Evolutionary conservation across 495 filamentous ascomycete genomes (phyloP), one percentile per base, ranked within the genome.

Genomic region (Articulospora tetracladia): DNA sequence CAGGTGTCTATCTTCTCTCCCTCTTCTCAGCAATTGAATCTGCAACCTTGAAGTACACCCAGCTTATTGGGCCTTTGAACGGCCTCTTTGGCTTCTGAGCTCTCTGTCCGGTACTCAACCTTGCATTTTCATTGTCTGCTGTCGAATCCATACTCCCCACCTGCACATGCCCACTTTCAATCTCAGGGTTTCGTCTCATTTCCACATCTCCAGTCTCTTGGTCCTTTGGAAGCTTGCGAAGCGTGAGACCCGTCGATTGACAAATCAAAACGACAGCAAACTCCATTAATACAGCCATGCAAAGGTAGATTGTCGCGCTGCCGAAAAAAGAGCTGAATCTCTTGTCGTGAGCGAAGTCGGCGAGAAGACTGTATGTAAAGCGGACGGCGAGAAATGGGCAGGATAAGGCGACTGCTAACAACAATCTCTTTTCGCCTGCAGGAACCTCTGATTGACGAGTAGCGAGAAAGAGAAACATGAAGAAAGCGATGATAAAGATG

Each of bases 231-330:
- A 32, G 30, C 30, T 32, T 32, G 13, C 51, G 25, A 24, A 67
- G 46, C 19, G 75, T 78, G 50, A 77, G 52, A 0, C 76, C 75
- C 13, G 73, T 57, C 12, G 47, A 65, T 24, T 72, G 54, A 54
- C 64, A 69, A 26, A 69, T 39, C 11, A 70, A 48, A 10, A 73
- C 68, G 32, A 77, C 63, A 22, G 61, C 59, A 48, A 78, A 60
- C 63, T 79, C 74, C 54, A 71, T 66, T 1, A 79, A 50, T 2
- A 79, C 65, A 17, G 69, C 67, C 65, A 79, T 72, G 15, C 75
- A 69, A 28, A 79, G 62, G 32, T 69, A 44, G 11, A 73, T 59
- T 0, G 74, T 78, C 4, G 61, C 52, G 41, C 66, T 74, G 1
- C 74, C 74, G 28, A 52, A 55, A 2, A 76, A 28, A 15, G 72